phyloP scores from a whole-genome alignment of 495 filamentous ascomycete genomes.

The Hypoxylon crocopeplum region DNA sequence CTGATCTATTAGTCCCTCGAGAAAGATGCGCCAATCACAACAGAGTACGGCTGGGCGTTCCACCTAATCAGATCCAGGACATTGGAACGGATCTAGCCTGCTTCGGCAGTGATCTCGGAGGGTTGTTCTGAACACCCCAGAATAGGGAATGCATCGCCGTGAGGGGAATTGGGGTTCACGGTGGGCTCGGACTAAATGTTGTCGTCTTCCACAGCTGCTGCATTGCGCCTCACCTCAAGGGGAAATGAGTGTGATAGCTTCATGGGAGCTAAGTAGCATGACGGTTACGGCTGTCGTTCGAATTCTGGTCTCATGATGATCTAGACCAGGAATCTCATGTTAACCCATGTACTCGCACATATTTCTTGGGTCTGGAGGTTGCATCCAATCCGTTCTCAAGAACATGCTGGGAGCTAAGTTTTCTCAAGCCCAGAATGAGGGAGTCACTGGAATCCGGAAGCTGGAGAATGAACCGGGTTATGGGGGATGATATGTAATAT shows the following conservation, averaged over 20 bases:
- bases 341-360: not conserved
- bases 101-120: slow-evolving; percentile 36
- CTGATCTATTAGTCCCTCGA: slow-evolving; percentile 7
- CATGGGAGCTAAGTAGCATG: slow-evolving; percentile 5
- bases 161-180: slow-evolving; percentile 19
- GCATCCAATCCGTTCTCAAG: slow-evolving; percentile 6
- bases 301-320: not conserved
- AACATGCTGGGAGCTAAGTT: too few relatives aligned
- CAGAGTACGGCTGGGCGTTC: slow-evolving; percentile 3
- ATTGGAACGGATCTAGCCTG: slow-evolving; percentile 27
- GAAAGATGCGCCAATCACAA: slow-evolving; percentile 14
- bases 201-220: slow-evolving; percentile 3
- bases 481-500: too few relatives aligned
- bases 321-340: slow-evolving; percentile 5
- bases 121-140: slow-evolving; percentile 19
- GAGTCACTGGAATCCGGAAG: too few relatives aligned
- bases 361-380: slow-evolving; percentile 1
- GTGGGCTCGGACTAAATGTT: slow-evolving; percentile 18
- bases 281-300: not conserved
- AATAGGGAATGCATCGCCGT: slow-evolving; percentile 37
- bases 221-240: not conserved
- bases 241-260: slow-evolving; percentile 4
- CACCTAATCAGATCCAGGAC: slow-evolving; percentile 16
- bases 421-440: too few relatives aligned
- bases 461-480: too few relatives aligned